A percentile compares a stretch with the other conserved stretches of the same genome.
These are phyloP conservation scores for Fusarium burgessii DNA, from an alignment of 2,329 filamentous ascomycete species.

Conservation along the genomic window DNA sequence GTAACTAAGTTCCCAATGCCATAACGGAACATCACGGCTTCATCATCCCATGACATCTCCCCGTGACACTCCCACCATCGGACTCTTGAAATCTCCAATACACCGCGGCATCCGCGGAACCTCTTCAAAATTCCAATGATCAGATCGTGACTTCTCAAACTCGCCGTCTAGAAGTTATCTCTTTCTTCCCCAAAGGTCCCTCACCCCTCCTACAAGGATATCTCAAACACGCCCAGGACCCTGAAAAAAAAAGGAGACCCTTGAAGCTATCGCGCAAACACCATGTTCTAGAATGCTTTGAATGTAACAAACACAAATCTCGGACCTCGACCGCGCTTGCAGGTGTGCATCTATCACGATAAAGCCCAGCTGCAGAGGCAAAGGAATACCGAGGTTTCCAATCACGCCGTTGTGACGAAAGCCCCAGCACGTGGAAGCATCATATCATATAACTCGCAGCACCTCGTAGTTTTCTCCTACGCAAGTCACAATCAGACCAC, in stretches of 20 bases:
- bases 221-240: background rate
- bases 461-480: background rate
- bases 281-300: background rate
- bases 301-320: background rate
- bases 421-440: slow-evolving; percentile 13
- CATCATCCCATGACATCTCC: background rate
- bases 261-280: background rate
- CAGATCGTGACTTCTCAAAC: background rate
- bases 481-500: slow-evolving; percentile 19
- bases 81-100: background rate
- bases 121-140: background rate
- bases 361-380: background rate
- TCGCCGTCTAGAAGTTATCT: background rate
- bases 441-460: slow-evolving; percentile 20
- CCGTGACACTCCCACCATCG: background rate
- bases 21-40: background rate
- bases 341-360: background rate
- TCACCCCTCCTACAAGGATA: background rate
- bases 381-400: background rate
- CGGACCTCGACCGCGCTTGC: background rate
- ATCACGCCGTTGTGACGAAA: background rate
- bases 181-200: background rate
- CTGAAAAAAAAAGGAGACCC: background rate
- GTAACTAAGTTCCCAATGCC: background rate
- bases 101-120: background rate